Evolutionary conservation across 192 early-diverging fungal genomes (phyloP), one percentile per base, ranked within the genome.

Genomic region (Thamnidium elegans): DNA sequence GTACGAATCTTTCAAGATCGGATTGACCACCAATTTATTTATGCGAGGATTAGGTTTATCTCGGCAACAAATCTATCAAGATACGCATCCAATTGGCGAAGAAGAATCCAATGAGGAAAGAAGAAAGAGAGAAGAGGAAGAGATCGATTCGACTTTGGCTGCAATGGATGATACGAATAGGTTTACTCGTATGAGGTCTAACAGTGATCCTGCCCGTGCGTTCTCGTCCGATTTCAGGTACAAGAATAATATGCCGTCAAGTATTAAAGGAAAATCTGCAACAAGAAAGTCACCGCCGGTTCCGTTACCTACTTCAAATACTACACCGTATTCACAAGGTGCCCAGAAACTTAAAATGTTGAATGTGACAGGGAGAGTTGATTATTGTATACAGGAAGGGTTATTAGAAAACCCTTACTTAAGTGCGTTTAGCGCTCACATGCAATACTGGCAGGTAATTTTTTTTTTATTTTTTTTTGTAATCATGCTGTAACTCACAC

Each of bases 391-490:
- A 11, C 89, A 90, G 65, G 87, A 85, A 70, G 80, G 84, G 7
- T 67, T 90, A 31, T 66, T 90, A 23, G 87, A 90, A 61, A 89
- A 89, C 54, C 79, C 86, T n/a, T 88, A 89, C 50, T 59, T 90
- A 36, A 75, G 72, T 14, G 84, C 86, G n/a, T 72, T 90, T 47
- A 80, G 75, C 39, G 82, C 76, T 3, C 87, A 89, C 70, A 84
- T 88, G 74, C 79, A 77, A 26, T 90, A 90, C 64, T 90, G 87
- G 88, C 64, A 67, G 62, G 62, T 63, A 63, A 50, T 31, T 11
- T 23, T 47, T 21, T 14, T 14, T 31, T 61, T 46, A 17, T 48
- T 47, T 30, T 61, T 48, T 47, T 34, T 17, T 58, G 42, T 14
- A 5, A 32, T 26, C 47, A 31, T 47, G 6, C 7, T 30, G 6